phyloP scores from a whole-genome alignment of 306 rosid species.

The Cicer pinnatifidum region DNA sequence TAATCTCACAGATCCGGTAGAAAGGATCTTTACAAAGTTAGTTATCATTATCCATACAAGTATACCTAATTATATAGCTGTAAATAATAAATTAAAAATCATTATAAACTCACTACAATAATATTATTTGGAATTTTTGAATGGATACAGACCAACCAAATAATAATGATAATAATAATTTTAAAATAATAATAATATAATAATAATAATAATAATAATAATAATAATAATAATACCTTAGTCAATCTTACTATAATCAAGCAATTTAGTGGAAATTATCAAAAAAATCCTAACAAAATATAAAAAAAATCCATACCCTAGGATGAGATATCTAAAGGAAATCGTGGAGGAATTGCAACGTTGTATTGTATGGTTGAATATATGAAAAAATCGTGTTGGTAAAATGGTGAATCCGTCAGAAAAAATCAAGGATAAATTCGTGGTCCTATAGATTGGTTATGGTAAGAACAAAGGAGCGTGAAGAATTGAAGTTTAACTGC shows the following conservation, averaged over 20 bases:
- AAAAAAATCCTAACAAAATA: conserved; percentile 32
- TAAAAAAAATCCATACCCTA: conserved; percentile 39
- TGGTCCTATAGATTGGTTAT: conserved; percentile 16
- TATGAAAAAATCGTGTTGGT: conserved; percentile 19
- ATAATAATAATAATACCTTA: conserved; percentile 12
- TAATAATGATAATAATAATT: conserved; percentile 8
- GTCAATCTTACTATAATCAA: conserved; percentile 40
- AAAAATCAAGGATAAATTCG: conserved; percentile 1
- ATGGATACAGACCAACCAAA: conserved; percentile 16
- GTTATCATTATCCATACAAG: conserved; percentile 10
- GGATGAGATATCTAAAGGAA: conserved; percentile 35
- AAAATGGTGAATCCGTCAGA: conserved; percentile 34
- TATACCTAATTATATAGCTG: conserved; percentile 34
- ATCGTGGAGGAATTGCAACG: conserved; percentile 41
- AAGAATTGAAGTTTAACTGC: conserved; percentile 42
- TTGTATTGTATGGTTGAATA: conserved; percentile 29
- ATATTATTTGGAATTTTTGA: conserved; percentile 23
- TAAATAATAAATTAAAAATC: conserved; percentile 18
- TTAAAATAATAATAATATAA: neutral
- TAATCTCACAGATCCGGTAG: conserved; percentile 39
- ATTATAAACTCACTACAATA: conserved; percentile 38
- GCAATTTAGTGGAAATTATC: conserved; percentile 27
- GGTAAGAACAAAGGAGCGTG: conserved; percentile 37
- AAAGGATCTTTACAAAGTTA: conserved; percentile 29
- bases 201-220: conserved; percentile 3